phyloP scores from a whole-genome alignment of 176 grass and related monocot species.

The Melocanna baccifera region DNA sequence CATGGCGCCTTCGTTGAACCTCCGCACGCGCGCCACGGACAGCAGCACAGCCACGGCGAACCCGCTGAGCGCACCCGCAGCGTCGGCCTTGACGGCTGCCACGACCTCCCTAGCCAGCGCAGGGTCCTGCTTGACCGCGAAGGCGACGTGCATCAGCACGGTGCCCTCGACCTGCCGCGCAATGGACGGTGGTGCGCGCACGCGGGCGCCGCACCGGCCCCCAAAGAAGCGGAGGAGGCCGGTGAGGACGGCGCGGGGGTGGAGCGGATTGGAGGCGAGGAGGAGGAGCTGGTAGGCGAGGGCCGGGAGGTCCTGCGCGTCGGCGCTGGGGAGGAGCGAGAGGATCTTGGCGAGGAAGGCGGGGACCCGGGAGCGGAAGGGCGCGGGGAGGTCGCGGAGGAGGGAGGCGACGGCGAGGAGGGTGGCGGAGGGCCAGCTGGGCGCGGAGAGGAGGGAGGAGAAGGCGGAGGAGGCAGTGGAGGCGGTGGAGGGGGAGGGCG shows the following conservation, averaged over 20 bases:
- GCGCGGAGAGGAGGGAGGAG: conserved; percentile 13
- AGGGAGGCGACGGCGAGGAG: conserved; percentile 13
- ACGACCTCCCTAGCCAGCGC: conserved; percentile 71
- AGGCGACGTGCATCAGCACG: conserved; percentile 77
- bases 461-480: conserved; percentile 5
- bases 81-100: conserved; percentile 55
- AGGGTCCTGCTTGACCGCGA: conserved; percentile 88
- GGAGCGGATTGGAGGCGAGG: conserved; percentile 62
- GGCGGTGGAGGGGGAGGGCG: neutral
- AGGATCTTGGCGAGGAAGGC: conserved; percentile 54
- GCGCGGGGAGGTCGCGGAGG: conserved; percentile 40
- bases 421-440: conserved; percentile 27
- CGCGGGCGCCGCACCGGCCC: conserved; percentile 12
- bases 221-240: conserved; percentile 71
- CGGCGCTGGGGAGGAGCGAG: conserved; percentile 44
- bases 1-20: conserved; percentile 56
- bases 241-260: conserved; percentile 52
- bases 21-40: conserved; percentile 61
- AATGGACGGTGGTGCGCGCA: conserved; percentile 54
- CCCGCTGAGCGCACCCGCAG: conserved; percentile 46
- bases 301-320: conserved; percentile 69
- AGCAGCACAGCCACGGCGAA: conserved; percentile 77
- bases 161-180: conserved; percentile 73
- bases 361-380: conserved; percentile 24
- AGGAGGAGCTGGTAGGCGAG: conserved; percentile 82